Evolutionary conservation across 2,329 filamentous ascomycete genomes (phyloP).

Genomic region (Aspergillus puulaauensis): DNA sequence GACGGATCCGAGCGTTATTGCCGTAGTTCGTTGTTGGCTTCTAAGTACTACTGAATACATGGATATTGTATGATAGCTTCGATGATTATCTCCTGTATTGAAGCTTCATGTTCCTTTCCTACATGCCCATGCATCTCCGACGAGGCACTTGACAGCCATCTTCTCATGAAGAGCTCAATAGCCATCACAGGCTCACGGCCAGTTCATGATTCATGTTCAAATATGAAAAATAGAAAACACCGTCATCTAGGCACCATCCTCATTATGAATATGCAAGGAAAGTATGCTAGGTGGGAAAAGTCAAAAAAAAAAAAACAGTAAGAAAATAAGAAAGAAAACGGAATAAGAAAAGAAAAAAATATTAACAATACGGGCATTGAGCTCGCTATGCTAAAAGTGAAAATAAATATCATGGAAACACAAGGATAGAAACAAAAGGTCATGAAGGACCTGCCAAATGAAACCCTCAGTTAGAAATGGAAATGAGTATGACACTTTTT

Average conservation of each 20-base stretch:
- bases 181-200: background rate
- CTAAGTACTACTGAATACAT: background rate
- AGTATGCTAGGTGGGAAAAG: constrained; percentile 2
- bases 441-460: constrained; percentile 19
- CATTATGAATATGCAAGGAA: constrained; percentile 4
- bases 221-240: background rate
- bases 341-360: constrained; percentile 9
- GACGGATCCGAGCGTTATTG: background rate
- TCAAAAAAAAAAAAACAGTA: background rate
- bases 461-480: constrained; percentile 26
- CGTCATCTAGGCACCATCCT: constrained; percentile 1
- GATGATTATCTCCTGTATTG: background rate
- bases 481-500: constrained; percentile 37
- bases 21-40: background rate
- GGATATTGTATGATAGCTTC: background rate
- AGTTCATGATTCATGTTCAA: background rate
- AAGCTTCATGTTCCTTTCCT: background rate
- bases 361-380: constrained; percentile 26
- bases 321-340: background rate
- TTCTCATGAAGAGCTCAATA: background rate
- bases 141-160: background rate
- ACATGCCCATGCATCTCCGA: background rate
- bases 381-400: constrained; percentile 39
- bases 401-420: constrained; percentile 24
- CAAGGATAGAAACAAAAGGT: constrained; percentile 22